Evolutionary conservation across 495 filamentous ascomycete species (phyloP).

Genomic region (Lepraria neglecta): DNA sequence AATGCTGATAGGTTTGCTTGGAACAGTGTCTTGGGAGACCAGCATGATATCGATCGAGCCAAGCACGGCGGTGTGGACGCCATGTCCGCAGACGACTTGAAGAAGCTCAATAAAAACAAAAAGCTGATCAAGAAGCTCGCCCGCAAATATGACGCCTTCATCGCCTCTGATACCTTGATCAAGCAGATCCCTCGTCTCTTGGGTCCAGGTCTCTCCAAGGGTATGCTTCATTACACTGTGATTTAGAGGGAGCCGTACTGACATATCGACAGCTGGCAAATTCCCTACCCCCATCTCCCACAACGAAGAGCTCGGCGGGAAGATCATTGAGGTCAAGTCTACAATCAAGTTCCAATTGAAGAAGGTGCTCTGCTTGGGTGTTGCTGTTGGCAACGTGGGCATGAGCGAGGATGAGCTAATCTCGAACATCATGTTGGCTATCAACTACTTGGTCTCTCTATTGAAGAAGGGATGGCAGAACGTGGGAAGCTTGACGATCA

Average conservation of each 20-base stretch:
- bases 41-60: constrained; percentile 99
- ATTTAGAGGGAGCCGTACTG: constrained; percentile 6
- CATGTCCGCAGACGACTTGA: constrained; percentile 96
- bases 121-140: constrained; percentile 99
- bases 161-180: constrained; percentile 92
- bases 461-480: constrained; percentile 99
- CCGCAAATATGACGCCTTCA: constrained; percentile 98
- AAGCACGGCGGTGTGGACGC: constrained; percentile 96
- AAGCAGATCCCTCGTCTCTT: constrained; percentile 99
- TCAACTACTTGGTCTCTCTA: constrained; percentile 98
- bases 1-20: constrained; percentile 21
- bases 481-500: constrained; percentile 97
- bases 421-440: constrained; percentile 93
- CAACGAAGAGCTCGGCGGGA: constrained; percentile 81
- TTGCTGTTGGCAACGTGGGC: constrained; percentile 94
- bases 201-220: constrained; percentile 97
- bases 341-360: constrained; percentile 99
- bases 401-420: constrained; percentile 96
- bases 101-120: constrained; percentile 99
- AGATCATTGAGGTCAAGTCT: constrained; percentile 98
- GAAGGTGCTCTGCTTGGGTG: constrained; percentile 99
- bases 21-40: constrained; percentile 87
- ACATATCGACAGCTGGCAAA: constrained; percentile 69
- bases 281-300: constrained; percentile 98
- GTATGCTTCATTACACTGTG: constrained; percentile 36